Base-by-base conservation (phyloP, 2,329 filamentous ascomycete genomes). In the Akanthomyces uredinophilus region DNA sequence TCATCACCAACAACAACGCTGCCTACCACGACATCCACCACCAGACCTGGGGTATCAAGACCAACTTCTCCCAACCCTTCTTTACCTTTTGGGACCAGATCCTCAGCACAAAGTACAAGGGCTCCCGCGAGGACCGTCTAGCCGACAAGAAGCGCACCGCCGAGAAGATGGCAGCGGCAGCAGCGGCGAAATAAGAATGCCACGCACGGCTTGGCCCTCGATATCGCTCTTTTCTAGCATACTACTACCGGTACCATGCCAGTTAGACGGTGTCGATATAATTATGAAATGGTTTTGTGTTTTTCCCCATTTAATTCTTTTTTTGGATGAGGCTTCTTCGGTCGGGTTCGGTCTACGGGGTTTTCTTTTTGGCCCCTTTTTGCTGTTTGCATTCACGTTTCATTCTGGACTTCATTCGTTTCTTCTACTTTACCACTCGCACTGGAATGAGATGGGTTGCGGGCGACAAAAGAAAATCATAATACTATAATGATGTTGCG, bases 41-140 rank as follows among this genome's bases (percentile, higher is more conserved):
- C 78, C 95, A 99, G 77, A 96, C 91, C 76, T 98, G 94, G 93
- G 95, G 95, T 62, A 96, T 99, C 82, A 99, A 98, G 83, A 90
- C 89, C 66, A 96, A 96, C 77, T 96, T 92, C 74, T 89, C 88
- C 5, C 91, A 96, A 75, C 91, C 91, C 3, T 96, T 93, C 78
- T 97, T 98, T 78, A 97, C 90, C 53, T 92, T 97, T 77, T 98
- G 95, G 92, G 95, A 99, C 73, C 82, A 84, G 52, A 71, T 92
- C 32, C 80, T 96, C 24, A 87, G 88, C 57, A 99, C 95, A 27
- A 89, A 86, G 75, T 97, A 92, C 87, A 86, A 83, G 64, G 91
- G 91, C 55, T 87, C 81, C 63, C 79, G 79, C 18, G 68, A 69
- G 47, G 70, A 74, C 64, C 68, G 74, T 55, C 78, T 77, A 39